Conservation (phyloP, 2,329 filamentous ascomycete species). For the Fusarium poae region DNA sequence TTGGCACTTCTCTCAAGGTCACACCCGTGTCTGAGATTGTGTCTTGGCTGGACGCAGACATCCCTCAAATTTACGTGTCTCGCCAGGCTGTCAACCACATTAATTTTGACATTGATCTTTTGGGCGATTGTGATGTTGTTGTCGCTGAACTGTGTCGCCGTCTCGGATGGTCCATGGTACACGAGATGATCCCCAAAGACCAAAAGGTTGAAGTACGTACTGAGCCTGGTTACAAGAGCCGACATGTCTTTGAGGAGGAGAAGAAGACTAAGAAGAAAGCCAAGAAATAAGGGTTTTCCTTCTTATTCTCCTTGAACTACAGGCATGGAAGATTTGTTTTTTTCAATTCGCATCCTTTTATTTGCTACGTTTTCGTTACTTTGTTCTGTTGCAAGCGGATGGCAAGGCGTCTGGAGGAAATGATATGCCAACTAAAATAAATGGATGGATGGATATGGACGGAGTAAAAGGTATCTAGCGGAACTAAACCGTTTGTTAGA, state of each 20-base stretch:
- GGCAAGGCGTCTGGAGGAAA: slow-evolving; percentile 44
- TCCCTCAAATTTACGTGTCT: slow-evolving; percentile 92
- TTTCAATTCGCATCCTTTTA: slow-evolving; percentile 10
- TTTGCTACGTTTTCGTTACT: slow-evolving; percentile 15
- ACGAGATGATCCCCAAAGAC: slow-evolving; percentile 83
- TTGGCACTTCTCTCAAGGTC: slow-evolving; percentile 95
- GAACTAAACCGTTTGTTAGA: background rate
- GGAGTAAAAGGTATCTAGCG: slow-evolving; percentile 35
- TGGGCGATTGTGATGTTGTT: slow-evolving; percentile 95
- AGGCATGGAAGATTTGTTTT: background rate
- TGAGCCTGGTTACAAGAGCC: slow-evolving; percentile 53
- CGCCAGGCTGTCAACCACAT: slow-evolving; percentile 87
- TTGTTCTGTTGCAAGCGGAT: slow-evolving; percentile 24
- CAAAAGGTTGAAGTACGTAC: slow-evolving; percentile 70
- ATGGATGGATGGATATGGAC: slow-evolving; percentile 27
- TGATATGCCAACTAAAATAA: slow-evolving; percentile 31
- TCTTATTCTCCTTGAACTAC: background rate
- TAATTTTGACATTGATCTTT: slow-evolving; percentile 94
- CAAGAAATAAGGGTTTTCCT: slow-evolving; percentile 9
- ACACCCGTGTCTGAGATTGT: slow-evolving; percentile 94
- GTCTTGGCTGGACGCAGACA: slow-evolving; percentile 79
- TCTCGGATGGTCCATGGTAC: slow-evolving; percentile 82
- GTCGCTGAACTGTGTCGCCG: slow-evolving; percentile 87
- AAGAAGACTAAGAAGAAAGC: slow-evolving; percentile 21
- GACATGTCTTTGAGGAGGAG: slow-evolving; percentile 54